phyloP scores from a whole-genome alignment of 495 filamentous ascomycete genomes.

The Podospora fimiseda region DNA sequence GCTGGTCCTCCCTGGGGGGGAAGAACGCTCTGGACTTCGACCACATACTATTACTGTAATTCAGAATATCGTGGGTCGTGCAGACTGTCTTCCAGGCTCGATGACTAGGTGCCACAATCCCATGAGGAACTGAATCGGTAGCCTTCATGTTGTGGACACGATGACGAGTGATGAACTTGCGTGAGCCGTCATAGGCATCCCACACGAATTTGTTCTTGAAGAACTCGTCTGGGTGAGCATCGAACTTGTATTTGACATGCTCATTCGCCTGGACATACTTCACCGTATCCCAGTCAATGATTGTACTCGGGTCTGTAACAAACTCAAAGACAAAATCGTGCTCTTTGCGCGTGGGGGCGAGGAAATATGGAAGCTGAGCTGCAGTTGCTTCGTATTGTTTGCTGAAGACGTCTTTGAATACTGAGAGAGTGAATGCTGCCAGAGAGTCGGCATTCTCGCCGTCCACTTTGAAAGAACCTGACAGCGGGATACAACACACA shows the following conservation, averaged over 20 bases:
- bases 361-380: conserved; percentile 73
- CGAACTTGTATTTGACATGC: conserved; percentile 43
- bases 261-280: conserved; percentile 44
- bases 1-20: conserved; percentile 55
- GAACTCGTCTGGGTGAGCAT: conserved; percentile 46
- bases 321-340: conserved; percentile 25
- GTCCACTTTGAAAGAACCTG: conserved; percentile 35
- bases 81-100: conserved; percentile 19
- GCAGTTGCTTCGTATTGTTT: conserved; percentile 65
- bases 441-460: conserved; percentile 43
- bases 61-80: conserved; percentile 30
- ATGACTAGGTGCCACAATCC: conserved; percentile 24
- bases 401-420: conserved; percentile 85
- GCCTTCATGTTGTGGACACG: conserved; percentile 42
- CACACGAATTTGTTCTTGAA: conserved; percentile 62
- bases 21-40: conserved; percentile 21
- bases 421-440: conserved; percentile 61
- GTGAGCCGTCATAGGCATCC: conserved; percentile 68
- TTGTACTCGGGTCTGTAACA: conserved; percentile 15
- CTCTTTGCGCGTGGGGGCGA: conserved; percentile 54
- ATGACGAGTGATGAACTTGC: conserved; percentile 48
- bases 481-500: conserved; percentile 40
- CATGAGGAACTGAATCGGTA: conserved; percentile 33
- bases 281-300: conserved; percentile 66
- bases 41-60: conserved; percentile 42